Conservation (phyloP, 176 grass and related monocot genomes). For the Panicum miliaceum region DNA sequence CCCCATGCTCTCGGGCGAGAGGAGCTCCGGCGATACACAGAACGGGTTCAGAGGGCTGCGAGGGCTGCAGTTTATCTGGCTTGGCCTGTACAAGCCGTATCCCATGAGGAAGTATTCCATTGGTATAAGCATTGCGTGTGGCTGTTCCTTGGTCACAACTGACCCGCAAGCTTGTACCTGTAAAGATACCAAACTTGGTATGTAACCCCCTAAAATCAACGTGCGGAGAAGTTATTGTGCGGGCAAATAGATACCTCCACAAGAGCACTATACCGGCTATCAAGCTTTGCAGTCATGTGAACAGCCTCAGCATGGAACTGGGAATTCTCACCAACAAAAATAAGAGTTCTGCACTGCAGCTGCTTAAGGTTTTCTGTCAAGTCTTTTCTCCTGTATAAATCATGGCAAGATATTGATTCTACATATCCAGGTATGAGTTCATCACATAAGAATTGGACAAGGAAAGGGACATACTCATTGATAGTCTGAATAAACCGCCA, state of each 20-base stretch:
- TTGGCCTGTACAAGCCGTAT: constrained; percentile 78
- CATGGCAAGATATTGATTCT: constrained; percentile 34
- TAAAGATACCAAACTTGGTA: constrained; percentile 24
- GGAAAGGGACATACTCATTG: constrained; percentile 62
- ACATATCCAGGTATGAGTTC: constrained; percentile 2
- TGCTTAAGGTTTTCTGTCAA: constrained; percentile 84
- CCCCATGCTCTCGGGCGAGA: constrained; percentile 96
- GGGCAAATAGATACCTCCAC: constrained; percentile 67
- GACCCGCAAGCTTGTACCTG: constrained; percentile 94
- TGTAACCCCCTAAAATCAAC: background rate
- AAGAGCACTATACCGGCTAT: constrained; percentile 78
- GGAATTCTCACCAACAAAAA: constrained; percentile 91
- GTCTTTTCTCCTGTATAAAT: constrained; percentile 77
- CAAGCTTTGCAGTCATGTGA: constrained; percentile 84
- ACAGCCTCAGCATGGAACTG: constrained; percentile 84
- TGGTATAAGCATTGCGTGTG: constrained; percentile 90
- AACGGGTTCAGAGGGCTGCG: constrained; percentile 76
- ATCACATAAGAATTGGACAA: constrained; percentile 27
- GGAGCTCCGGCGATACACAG: constrained; percentile 82
- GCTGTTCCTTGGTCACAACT: constrained; percentile 89
- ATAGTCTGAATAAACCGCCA: constrained; percentile 94
- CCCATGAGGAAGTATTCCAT: constrained; percentile 95
- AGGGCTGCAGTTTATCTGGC: constrained; percentile 69
- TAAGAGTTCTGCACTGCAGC: constrained; percentile 82
- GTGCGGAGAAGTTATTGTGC: background rate